Evolutionary conservation across 1,284 basidiomycete genomes (phyloP).

Genomic region (Tylopilus orsonianus): DNA sequence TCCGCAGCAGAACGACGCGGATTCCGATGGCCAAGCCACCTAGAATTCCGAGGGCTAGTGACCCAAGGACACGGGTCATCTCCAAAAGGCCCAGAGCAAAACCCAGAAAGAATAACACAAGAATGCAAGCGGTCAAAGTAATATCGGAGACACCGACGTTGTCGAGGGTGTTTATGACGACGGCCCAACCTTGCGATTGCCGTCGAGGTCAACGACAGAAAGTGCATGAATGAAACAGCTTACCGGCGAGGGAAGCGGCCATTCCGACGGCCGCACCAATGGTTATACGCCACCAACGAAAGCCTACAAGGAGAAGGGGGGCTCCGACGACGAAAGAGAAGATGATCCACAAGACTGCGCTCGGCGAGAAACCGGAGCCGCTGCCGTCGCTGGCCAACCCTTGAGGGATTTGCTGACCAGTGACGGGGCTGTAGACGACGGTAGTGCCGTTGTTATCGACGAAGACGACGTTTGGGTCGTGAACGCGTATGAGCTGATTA

Average conservation of each 20-base stretch:
- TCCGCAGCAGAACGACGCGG: slow-evolving; percentile 51
- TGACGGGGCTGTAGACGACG: slow-evolving; percentile 45
- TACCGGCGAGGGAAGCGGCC: slow-evolving; percentile 48
- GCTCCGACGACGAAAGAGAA: slow-evolving; percentile 51
- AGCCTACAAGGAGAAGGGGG: slow-evolving; percentile 54
- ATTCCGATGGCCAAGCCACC: slow-evolving; percentile 59
- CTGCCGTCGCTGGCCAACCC: slow-evolving; percentile 57
- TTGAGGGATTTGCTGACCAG: slow-evolving; percentile 47
- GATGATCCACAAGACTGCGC: slow-evolving; percentile 57
- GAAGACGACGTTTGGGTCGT: slow-evolving; percentile 35
- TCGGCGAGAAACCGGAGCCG: slow-evolving; percentile 46
- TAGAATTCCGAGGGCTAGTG: slow-evolving; percentile 44
- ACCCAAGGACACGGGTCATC: slow-evolving; percentile 46
- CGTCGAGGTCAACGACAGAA: slow-evolving; percentile 8
- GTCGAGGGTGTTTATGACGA: slow-evolving; percentile 55
- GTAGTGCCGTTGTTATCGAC: slow-evolving; percentile 39
- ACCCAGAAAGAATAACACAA: slow-evolving; percentile 50
- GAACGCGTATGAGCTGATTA: slow-evolving; percentile 21
- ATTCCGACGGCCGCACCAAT: slow-evolving; percentile 54
- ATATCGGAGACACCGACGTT: slow-evolving; percentile 51
- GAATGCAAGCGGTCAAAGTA: slow-evolving; percentile 46
- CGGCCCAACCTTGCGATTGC: slow-evolving; percentile 50
- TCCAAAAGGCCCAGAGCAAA: slow-evolving; percentile 53
- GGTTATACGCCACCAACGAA: slow-evolving; percentile 54
- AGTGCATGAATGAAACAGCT: slow-evolving; percentile 21